Evolutionary conservation across 306 rosid genomes (phyloP).

Genomic region (Cyamopsis tetragonoloba): DNA sequence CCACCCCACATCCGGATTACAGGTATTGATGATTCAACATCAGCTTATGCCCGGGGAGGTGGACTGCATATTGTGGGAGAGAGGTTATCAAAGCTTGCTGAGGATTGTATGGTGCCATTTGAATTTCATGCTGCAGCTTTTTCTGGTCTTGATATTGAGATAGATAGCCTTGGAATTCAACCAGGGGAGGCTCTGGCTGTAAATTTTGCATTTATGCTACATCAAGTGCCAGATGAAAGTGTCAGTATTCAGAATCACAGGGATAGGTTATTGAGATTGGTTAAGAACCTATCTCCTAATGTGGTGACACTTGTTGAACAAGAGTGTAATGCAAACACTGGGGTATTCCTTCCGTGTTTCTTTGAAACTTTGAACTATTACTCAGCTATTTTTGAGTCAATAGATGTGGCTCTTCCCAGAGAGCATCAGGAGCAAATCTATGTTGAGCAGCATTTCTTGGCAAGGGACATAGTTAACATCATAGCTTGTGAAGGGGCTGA

Average conservation of each 20-base stretch:
- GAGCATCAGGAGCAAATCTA: slow-evolving; percentile 57
- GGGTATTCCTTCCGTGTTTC: slow-evolving; percentile 62
- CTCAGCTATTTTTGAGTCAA: slow-evolving; percentile 71
- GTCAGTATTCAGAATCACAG: slow-evolving; percentile 67
- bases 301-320: slow-evolving; percentile 83
- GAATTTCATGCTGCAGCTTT: slow-evolving; percentile 58
- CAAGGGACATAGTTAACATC: slow-evolving; percentile 67
- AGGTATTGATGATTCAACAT: slow-evolving; percentile 58
- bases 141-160: slow-evolving; percentile 55
- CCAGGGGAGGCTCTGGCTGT: slow-evolving; percentile 66
- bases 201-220: slow-evolving; percentile 73
- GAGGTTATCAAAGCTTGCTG: slow-evolving; percentile 57
- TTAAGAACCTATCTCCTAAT: slow-evolving; percentile 65
- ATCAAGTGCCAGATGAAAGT: slow-evolving; percentile 78
- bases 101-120: slow-evolving; percentile 58
- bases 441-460: slow-evolving; percentile 79
- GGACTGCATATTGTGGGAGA: slow-evolving; percentile 57
- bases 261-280: slow-evolving; percentile 58
- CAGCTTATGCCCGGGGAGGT: too few relatives aligned
- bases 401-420: slow-evolving; percentile 59
- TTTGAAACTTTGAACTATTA: slow-evolving; percentile 57
- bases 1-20: slow-evolving; percentile 79
- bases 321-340: slow-evolving; percentile 67
- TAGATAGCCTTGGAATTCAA: slow-evolving; percentile 38
- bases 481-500: slow-evolving; percentile 71